Conservation (phyloP, 2,329 filamentous ascomycete species). For the Stagonosporopsis rhizophila region DNA sequence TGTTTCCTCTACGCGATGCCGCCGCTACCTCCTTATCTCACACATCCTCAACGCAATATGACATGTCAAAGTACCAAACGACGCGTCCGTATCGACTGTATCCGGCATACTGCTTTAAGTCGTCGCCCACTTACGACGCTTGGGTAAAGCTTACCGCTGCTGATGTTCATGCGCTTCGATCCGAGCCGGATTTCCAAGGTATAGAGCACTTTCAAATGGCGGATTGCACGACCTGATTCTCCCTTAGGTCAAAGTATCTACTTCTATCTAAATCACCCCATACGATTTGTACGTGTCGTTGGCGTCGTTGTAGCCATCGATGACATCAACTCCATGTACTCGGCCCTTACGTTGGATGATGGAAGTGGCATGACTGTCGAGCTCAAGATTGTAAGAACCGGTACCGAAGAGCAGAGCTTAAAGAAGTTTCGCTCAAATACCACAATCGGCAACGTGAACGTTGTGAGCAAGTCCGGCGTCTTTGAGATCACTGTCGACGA, state of each 20-base stretch:
- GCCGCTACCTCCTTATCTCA: conserved; percentile 9
- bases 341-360: conserved; percentile 65
- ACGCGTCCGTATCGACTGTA: conserved; percentile 53
- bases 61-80: conserved; percentile 37
- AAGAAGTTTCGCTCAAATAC: conserved; percentile 45
- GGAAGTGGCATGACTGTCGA: conserved; percentile 66
- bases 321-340: conserved; percentile 50
- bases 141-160: conserved; percentile 68
- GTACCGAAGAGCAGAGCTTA: conserved; percentile 32
- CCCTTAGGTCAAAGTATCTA: conserved; percentile 61
- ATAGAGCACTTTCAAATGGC: not conserved
- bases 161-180: conserved; percentile 62
- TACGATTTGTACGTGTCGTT: conserved; percentile 56
- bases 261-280: conserved; percentile 62
- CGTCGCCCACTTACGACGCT: conserved; percentile 66
- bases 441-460: conserved; percentile 47
- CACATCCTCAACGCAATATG: conserved; percentile 36
- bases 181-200: conserved; percentile 61
- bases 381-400: conserved; percentile 57
- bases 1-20: conserved; percentile 27
- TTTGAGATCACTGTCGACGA: conserved; percentile 52
- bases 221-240: not conserved
- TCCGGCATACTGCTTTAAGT: conserved; percentile 65
- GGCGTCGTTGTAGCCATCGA: conserved; percentile 55
- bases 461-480: conserved; percentile 46